These are phyloP conservation scores for Plenodomus biglobosus DNA, from an alignment of 2,329 filamentous ascomycete genomes.

Conservation along the genomic window DNA sequence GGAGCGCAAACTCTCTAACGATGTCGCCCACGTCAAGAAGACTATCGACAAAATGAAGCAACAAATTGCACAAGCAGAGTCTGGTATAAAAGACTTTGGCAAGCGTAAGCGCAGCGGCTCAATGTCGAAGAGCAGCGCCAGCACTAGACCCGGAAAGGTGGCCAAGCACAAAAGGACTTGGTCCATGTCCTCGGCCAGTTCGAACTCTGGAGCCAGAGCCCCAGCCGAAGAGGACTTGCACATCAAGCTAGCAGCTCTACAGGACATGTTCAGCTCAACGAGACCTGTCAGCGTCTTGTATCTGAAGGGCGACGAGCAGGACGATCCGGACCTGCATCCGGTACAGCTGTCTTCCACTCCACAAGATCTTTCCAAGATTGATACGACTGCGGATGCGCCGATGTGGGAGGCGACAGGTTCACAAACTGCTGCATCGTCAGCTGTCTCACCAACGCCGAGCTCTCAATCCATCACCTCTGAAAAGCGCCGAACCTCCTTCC, in stretches of 20 bases:
- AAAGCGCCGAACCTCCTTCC: constrained; percentile 47
- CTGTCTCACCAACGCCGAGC: constrained; percentile 55
- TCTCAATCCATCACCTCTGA: constrained; percentile 49
- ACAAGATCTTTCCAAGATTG: constrained; percentile 59
- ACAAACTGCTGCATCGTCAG: constrained; percentile 58
- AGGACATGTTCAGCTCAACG: constrained; percentile 88
- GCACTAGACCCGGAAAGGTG: constrained; percentile 71
- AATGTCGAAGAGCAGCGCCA: constrained; percentile 52
- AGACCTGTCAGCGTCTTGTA: constrained; percentile 76
- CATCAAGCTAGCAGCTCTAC: constrained; percentile 73
- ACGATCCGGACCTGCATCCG: constrained; percentile 78
- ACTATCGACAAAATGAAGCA: constrained; percentile 95
- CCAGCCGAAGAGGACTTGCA: constrained; percentile 70
- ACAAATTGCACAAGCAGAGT: constrained; percentile 76
- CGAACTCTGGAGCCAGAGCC: constrained; percentile 46
- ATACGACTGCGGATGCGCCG: constrained; percentile 45
- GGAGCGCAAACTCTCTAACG: constrained; percentile 91
- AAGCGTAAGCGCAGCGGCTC: constrained; percentile 63
- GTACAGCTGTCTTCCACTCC: constrained; percentile 71
- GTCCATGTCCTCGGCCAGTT: constrained; percentile 78
- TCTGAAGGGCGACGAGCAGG: constrained; percentile 72
- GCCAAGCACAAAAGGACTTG: constrained; percentile 91
- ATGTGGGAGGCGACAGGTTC: constrained; percentile 55
- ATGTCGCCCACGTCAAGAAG: constrained; percentile 92
- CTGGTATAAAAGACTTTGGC: constrained; percentile 60